Percentiles rank a stretch among this genome's conserved stretches.
These are phyloP conservation scores for Ceratocystis colombiana DNA, from an alignment of 2,329 filamentous ascomycete species.

Conservation along the genomic window DNA sequence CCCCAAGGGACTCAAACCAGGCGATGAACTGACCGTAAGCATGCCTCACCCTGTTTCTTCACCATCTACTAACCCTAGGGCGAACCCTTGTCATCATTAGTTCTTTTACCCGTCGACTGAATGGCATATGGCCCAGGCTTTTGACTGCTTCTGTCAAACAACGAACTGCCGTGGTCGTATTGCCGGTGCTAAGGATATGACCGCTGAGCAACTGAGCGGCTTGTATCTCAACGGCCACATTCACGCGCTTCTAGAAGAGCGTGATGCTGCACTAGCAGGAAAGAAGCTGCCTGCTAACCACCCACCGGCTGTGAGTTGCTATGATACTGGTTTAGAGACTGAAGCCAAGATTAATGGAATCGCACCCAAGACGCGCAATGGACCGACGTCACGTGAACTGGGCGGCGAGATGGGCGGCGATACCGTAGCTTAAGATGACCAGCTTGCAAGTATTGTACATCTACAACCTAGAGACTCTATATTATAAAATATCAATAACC, in stretches of 20 bases:
- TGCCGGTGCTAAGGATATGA: slow-evolving; percentile 53
- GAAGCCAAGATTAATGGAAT: slow-evolving; percentile 22
- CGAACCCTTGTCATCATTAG: slow-evolving; percentile 28
- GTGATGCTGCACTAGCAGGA: slow-evolving; percentile 22
- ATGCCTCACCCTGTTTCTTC: not conserved
- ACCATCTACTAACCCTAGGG: not conserved
- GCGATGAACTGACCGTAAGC: slow-evolving; percentile 49
- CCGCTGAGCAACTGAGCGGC: slow-evolving; percentile 42
- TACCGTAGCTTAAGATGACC: slow-evolving; percentile 33
- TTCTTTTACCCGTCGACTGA: slow-evolving; percentile 71
- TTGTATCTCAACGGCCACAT: slow-evolving; percentile 56
- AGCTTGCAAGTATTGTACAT: not conserved
- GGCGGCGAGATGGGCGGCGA: slow-evolving; percentile 54
- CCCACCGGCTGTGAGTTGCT: slow-evolving; percentile 30
- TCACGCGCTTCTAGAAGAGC: slow-evolving; percentile 43
- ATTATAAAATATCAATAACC: not conserved
- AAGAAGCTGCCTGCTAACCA: slow-evolving; percentile 30
- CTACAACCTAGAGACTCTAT: not conserved
- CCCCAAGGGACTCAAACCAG: slow-evolving; percentile 43
- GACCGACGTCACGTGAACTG: slow-evolving; percentile 45
- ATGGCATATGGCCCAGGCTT: slow-evolving; percentile 64
- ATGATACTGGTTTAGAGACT: slow-evolving; percentile 13
- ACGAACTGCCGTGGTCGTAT: slow-evolving; percentile 52
- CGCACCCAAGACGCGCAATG: slow-evolving; percentile 32
- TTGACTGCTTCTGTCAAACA: slow-evolving; percentile 53